phyloP scores from a whole-genome alignment of 2,329 filamentous ascomycete genomes.

The Botrytis squamosa region DNA sequence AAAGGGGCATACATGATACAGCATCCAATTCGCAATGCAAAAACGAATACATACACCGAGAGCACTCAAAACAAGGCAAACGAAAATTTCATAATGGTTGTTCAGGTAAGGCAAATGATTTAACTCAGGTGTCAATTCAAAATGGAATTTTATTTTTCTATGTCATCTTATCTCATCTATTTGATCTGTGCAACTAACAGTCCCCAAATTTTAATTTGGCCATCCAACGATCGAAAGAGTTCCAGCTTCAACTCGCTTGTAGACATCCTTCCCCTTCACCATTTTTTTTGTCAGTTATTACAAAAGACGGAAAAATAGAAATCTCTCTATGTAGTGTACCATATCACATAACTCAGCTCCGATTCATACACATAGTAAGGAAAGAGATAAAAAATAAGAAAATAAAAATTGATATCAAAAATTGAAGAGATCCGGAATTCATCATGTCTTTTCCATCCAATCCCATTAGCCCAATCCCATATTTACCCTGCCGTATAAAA shows the following conservation, averaged over 20 bases:
- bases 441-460: neutral
- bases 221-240: neutral
- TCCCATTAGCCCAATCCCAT: constrained; percentile 10
- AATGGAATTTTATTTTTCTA: neutral
- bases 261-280: neutral
- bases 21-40: neutral
- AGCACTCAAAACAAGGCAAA: constrained; percentile 3
- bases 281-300: neutral
- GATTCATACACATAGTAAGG: neutral
- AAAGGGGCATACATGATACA: neutral
- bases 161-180: constrained; percentile 1
- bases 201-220: neutral
- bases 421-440: neutral
- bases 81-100: neutral
- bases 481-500: neutral
- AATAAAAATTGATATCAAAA: neutral
- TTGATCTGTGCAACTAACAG: neutral
- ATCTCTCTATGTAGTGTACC: neutral
- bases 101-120: neutral
- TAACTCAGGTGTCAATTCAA: neutral
- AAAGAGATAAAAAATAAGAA: neutral
- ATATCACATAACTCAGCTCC: constrained; percentile 4
- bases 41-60: neutral
- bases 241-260: constrained; percentile 1
- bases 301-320: neutral